A percentile compares a stretch with the other conserved stretches of the same genome.
Evolutionary conservation across 352 stramenopile genomes (phyloP).

Genomic region (Globisporangium mamillatum): DNA sequence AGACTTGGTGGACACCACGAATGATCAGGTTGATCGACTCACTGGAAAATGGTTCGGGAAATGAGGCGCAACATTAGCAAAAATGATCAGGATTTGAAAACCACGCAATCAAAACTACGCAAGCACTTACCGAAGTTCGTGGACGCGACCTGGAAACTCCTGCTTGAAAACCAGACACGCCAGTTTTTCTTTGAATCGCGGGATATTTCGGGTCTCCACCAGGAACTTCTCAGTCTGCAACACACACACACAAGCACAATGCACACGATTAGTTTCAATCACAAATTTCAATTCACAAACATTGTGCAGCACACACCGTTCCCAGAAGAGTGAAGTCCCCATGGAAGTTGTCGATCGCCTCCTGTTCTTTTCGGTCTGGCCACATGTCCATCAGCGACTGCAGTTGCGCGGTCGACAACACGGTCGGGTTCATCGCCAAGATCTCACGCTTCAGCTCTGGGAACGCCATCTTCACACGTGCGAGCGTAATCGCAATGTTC

Average conservation of each 20-base stretch:
- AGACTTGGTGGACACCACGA: slow-evolving; percentile 75
- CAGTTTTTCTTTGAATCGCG: slow-evolving; percentile 70
- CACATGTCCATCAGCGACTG: slow-evolving; percentile 86
- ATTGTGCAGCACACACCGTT: slow-evolving; percentile 21
- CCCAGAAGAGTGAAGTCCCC: slow-evolving; percentile 61
- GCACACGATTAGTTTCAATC: neutral
- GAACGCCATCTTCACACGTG: slow-evolving; percentile 71
- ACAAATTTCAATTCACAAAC: neutral
- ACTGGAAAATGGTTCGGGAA: slow-evolving; percentile 13
- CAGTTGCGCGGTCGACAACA: slow-evolving; percentile 73
- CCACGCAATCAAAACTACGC: neutral
- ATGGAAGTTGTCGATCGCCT: slow-evolving; percentile 62
- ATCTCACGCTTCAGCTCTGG: slow-evolving; percentile 72
- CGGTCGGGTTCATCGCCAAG: slow-evolving; percentile 68
- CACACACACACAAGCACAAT: neutral
- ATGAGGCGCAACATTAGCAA: neutral
- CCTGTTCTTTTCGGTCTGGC: slow-evolving; percentile 72
- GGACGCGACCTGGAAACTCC: slow-evolving; percentile 69
- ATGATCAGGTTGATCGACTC: slow-evolving; percentile 79
- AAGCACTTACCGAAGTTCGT: slow-evolving; percentile 54
- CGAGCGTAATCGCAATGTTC: slow-evolving; percentile 84
- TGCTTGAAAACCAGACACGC: slow-evolving; percentile 82
- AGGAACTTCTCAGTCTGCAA: slow-evolving; percentile 72
- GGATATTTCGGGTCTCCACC: slow-evolving; percentile 64
- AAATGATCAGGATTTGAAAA: neutral